Evolutionary conservation across 2,329 filamentous ascomycete genomes (phyloP).

Genomic region (Diaporthe humulicola): DNA sequence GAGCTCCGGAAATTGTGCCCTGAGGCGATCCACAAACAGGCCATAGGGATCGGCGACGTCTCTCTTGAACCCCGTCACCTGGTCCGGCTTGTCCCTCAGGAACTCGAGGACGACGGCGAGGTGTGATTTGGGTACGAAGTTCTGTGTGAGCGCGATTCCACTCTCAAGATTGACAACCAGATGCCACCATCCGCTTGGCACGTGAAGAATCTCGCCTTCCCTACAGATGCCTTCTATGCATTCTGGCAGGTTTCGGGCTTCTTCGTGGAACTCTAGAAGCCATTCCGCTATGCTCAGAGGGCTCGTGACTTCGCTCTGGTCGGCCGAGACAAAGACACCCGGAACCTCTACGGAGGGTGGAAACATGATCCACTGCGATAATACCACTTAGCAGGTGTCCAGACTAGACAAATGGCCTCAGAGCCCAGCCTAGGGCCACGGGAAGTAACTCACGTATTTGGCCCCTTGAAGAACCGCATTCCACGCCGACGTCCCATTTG

Average conservation of each 20-base stretch:
- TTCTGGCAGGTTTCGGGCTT: slow-evolving; percentile 80
- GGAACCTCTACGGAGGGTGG: slow-evolving; percentile 83
- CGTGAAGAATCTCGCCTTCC: slow-evolving; percentile 89
- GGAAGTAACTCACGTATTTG: slow-evolving; percentile 72
- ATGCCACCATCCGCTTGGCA: slow-evolving; percentile 97
- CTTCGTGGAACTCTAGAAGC: slow-evolving; percentile 88
- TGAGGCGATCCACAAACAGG: slow-evolving; percentile 80
- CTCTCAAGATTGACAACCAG: slow-evolving; percentile 90
- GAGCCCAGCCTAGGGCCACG: neutral
- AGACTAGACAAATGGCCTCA: neutral
- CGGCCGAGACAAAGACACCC: slow-evolving; percentile 89
- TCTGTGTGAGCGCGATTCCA: slow-evolving; percentile 92
- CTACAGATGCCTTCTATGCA: slow-evolving; percentile 89
- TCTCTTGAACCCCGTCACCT: slow-evolving; percentile 87
- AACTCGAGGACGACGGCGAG: slow-evolving; percentile 84
- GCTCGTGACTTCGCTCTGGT: slow-evolving; percentile 93
- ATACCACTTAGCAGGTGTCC: neutral
- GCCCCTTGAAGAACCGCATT: slow-evolving; percentile 91
- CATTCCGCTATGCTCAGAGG: slow-evolving; percentile 98
- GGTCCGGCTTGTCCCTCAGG: slow-evolving; percentile 83
- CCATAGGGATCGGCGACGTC: slow-evolving; percentile 79
- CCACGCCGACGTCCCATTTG: slow-evolving; percentile 85
- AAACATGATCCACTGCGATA: slow-evolving; percentile 88
- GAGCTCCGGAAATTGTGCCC: slow-evolving; percentile 73
- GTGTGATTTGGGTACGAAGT: slow-evolving; percentile 87